Evolutionary conservation across 106 monocot species (phyloP).

Genomic region (Acanthochlamys bracteata): DNA sequence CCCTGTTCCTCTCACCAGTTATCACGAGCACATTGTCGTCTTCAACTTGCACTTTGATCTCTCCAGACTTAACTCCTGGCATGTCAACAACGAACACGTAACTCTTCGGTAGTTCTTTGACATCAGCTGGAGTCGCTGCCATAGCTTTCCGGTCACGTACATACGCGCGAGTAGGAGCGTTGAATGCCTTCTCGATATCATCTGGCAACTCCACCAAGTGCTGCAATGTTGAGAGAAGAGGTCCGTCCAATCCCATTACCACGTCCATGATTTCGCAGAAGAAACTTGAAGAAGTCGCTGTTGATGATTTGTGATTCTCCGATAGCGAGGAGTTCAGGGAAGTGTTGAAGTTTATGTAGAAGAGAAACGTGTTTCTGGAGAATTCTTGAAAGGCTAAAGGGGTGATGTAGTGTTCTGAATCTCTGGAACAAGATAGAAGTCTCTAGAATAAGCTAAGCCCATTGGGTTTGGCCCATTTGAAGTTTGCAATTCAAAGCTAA

Average conservation of each 20-base stretch:
- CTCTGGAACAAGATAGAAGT: too few relatives aligned
- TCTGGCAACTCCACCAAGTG: conserved; percentile 18
- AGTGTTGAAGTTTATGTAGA: too few relatives aligned
- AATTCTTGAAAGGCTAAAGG: too few relatives aligned
- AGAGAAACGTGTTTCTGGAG: too few relatives aligned
- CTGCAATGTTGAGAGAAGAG: conserved; percentile 13
- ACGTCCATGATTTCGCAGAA: neutral
- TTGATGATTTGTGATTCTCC: too few relatives aligned
- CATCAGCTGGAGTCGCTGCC: conserved; percentile 60
- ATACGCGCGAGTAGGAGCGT: conserved; percentile 45
- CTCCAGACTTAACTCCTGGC: conserved; percentile 39
- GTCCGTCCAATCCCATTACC: neutral
- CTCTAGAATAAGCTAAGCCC: too few relatives aligned
- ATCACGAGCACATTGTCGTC: conserved; percentile 11
- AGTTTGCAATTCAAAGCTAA: too few relatives aligned
- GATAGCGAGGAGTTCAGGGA: too few relatives aligned
- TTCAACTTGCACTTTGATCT: conserved; percentile 27
- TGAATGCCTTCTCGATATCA: conserved; percentile 41
- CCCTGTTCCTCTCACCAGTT: conserved; percentile 14
- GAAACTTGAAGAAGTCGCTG: too few relatives aligned
- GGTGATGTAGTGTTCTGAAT: too few relatives aligned
- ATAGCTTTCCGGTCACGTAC: conserved; percentile 54
- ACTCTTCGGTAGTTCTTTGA: conserved; percentile 38
- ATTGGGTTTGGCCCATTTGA: too few relatives aligned
- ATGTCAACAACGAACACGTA: conserved; percentile 52